phyloP scores from a whole-genome alignment of 2,329 filamentous ascomycete species.

The Metarhizium guizhouense region DNA sequence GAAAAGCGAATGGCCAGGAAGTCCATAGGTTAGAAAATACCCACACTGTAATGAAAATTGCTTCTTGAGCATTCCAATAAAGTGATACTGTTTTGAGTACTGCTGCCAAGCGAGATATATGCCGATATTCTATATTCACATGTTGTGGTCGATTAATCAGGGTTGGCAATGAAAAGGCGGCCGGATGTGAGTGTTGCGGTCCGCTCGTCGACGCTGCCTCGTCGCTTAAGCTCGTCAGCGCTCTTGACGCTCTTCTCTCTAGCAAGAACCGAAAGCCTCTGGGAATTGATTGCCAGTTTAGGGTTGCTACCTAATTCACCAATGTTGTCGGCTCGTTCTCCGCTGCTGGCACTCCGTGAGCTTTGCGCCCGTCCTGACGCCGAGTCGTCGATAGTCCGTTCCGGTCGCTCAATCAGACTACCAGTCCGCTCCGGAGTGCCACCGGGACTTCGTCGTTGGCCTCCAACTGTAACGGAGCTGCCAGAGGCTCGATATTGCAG shows the following conservation, averaged over 20 bases:
- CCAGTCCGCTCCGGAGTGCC: constrained; percentile 47
- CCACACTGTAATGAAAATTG: neutral
- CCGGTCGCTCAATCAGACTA: constrained; percentile 38
- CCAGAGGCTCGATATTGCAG: constrained; percentile 43
- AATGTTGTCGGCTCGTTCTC: constrained; percentile 51
- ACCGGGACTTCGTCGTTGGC: constrained; percentile 36
- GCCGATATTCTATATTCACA: neutral
- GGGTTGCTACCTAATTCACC: constrained; percentile 42
- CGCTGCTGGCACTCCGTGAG: constrained; percentile 46
- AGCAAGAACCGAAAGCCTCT: constrained; percentile 47
- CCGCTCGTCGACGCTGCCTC: constrained; percentile 77
- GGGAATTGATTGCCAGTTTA: constrained; percentile 49
- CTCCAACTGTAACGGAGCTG: constrained; percentile 29
- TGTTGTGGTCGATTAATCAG: constrained; percentile 42
- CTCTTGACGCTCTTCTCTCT: constrained; percentile 59
- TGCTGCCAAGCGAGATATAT: neutral
- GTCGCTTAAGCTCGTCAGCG: constrained; percentile 61
- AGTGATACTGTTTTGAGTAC: neutral
- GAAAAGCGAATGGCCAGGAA: neutral
- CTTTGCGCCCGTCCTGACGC: constrained; percentile 41
- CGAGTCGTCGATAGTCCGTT: constrained; percentile 27
- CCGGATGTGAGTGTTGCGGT: constrained; percentile 66
- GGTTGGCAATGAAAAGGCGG: constrained; percentile 78
- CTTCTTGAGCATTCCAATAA: neutral
- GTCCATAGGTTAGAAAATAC: neutral